Evolutionary conservation across 1,284 basidiomycete genomes (phyloP), one percentile per base, ranked within the genome.

Genomic region (Papiliotrema flavescens): DNA sequence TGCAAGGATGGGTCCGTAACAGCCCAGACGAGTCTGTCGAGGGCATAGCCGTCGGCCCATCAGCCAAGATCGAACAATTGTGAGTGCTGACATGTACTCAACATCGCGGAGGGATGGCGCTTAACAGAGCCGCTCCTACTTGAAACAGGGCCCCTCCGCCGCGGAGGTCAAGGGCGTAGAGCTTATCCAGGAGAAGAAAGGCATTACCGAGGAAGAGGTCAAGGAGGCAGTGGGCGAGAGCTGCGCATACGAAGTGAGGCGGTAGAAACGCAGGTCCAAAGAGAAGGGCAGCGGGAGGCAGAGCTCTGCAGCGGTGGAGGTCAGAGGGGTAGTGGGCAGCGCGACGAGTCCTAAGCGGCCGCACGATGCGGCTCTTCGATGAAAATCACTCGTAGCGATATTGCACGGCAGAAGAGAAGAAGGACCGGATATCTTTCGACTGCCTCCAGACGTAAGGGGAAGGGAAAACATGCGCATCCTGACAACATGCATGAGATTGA

Each of bases 1-100:
- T 76, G 17, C 58, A 58, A 36, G 74, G 74, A 26, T 74, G 73
- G 68, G 68, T 66, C 36, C 64, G 66, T 43, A 76, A 76, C 55
- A 63, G 70, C 51, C 65, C 70, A 1, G 74, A 75, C 55, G 58
- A 59, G 28, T 66, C 61, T 36, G 74, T 76, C 39, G 68, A 74
- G 49, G 74, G 74, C n/a, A 64, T 67, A 3, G 74, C 70, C 8
- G 64, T 66, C 3, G 74, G 73, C 3, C 44, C 62, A 8, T 22
- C 53, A 9, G 65, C 67, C 2, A 65, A 68, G 42, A 51, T 76
- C n/a, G 50, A 64, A 11, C 56, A 66, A 35, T 74, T 76, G 74
- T 71, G 46, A 51, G 65, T 63, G 15, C n/a, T n/a, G n/a, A n/a
- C n/a, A n/a, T n/a, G n/a, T n/a, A n/a, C n/a, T 11, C 20, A 19